These are phyloP conservation scores for Cercophora sp. DNA, from an alignment of 495 filamentous ascomycete species.

Conservation along the genomic window DNA sequence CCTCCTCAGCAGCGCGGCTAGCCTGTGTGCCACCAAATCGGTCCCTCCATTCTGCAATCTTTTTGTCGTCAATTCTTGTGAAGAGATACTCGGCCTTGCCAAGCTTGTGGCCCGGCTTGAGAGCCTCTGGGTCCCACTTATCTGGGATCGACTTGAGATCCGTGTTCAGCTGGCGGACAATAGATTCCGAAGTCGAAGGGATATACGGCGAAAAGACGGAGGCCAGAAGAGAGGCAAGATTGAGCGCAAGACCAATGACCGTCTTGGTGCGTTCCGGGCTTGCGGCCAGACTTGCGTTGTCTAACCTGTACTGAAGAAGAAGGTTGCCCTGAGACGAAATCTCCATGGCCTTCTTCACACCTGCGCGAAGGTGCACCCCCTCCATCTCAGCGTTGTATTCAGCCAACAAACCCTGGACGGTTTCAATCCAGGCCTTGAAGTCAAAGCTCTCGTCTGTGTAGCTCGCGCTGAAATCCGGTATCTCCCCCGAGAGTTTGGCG, in stretches of 20 bases:
- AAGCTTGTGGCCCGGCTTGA: conserved; percentile 74
- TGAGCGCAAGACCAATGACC: conserved; percentile 76
- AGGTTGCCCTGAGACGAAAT: conserved; percentile 57
- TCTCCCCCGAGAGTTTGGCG: conserved; percentile 62
- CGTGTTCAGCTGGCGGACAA: conserved; percentile 67
- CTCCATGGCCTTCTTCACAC: conserved; percentile 61
- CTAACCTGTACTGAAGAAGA: conserved; percentile 78
- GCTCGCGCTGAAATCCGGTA: conserved; percentile 61
- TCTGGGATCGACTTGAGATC: conserved; percentile 59
- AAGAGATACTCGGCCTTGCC: conserved; percentile 82
- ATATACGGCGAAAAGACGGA: conserved; percentile 77
- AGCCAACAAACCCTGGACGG: conserved; percentile 58
- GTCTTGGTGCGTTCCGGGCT: conserved; percentile 70
- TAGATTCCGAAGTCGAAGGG: conserved; percentile 71
- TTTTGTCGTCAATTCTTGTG: conserved; percentile 74
- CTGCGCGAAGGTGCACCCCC: conserved; percentile 69
- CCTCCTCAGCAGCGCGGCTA: conserved; percentile 47
- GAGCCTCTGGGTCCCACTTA: conserved; percentile 55
- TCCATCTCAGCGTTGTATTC: conserved; percentile 73
- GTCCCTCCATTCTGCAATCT: conserved; percentile 76
- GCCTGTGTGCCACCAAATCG: conserved; percentile 74
- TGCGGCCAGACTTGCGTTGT: conserved; percentile 66
- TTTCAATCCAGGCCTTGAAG: conserved; percentile 38
- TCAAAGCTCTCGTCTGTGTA: conserved; percentile 53
- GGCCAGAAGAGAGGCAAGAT: conserved; percentile 76